Evolutionary conservation across 2,329 filamentous ascomycete species (phyloP), one percentile per base, ranked within the genome.

Genomic region (Trichoderma atroviride): DNA sequence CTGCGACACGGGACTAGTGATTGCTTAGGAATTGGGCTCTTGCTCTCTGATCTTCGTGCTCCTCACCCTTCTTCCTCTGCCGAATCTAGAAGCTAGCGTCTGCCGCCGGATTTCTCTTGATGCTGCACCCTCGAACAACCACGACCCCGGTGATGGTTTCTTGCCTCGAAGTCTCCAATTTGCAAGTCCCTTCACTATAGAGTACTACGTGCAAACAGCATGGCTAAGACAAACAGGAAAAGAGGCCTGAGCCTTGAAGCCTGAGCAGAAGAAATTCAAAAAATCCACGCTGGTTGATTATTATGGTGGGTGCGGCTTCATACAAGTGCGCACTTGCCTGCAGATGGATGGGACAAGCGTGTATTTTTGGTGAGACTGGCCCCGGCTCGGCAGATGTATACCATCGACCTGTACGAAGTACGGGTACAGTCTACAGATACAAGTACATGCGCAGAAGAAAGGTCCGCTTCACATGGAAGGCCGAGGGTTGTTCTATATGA

Each of bases 391-490:
- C 71, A 50, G 22, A 70, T 71, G 40, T 43, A 43, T 43, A n/a
- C 19, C 19, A n/a, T n/a, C 11, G 33, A 74, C 65, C 7, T 43
- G 62, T n/a, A 47, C 53, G 43, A 14, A 53, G 62, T 9, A 47
- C 53, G 43, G 11, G 62, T 47, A 65, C 33, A 4, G 33, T 35
- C 33, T 14, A 35, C 37, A 33, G 16, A 37, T 57, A 67, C n/a
- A n/a, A n/a, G n/a, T 27, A 27, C 55, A 57, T 73, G 74, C 71
- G 72, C 70, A 71, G 72, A 72, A 72, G 74, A 56, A 75, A 70
- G 73, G 72, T 69, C 71, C 72, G 74, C 71, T 72, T 74, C 69
- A 71, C 70, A 72, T 73, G 70, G 70, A 71, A 74, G 70, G 71
- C 73, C 68, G 69, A 70, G 69, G 40, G 66, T 50, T 66, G 60